phyloP scores from a whole-genome alignment of 805 yeast species.

The Yamadazyma nakazawae region DNA sequence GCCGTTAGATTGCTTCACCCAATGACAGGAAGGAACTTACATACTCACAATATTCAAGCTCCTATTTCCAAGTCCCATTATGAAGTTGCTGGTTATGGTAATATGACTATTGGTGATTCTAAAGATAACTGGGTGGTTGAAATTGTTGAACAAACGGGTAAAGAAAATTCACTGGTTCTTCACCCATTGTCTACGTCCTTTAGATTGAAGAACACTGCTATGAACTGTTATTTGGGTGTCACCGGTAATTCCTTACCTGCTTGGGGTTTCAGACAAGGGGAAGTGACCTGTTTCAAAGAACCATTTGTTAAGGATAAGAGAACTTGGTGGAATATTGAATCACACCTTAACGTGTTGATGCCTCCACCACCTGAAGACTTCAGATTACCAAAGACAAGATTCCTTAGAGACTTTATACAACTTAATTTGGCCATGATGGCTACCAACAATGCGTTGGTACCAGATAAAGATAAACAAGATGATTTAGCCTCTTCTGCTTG shows the following conservation, averaged over 20 bases:
- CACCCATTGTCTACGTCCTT: constrained; percentile 85
- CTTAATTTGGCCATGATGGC: constrained; percentile 81
- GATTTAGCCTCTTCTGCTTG: constrained; percentile 72
- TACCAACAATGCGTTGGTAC: constrained; percentile 76
- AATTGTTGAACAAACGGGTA: constrained; percentile 55
- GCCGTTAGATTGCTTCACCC: constrained; percentile 60
- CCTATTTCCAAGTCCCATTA: constrained; percentile 52
- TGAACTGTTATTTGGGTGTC: constrained; percentile 84
- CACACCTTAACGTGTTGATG: constrained; percentile 56
- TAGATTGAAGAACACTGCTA: constrained; percentile 61
- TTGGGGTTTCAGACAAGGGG: constrained; percentile 99
- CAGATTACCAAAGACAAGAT: constrained; percentile 69
- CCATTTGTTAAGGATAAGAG: constrained; percentile 74
- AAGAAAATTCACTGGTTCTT: constrained; percentile 50
- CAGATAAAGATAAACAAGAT: constrained; percentile 69
- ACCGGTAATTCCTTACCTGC: constrained; percentile 80
- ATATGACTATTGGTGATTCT: constrained; percentile 57
- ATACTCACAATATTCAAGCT: constrained; percentile 64
- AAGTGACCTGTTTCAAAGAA: constrained; percentile 73
- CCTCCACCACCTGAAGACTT: constrained; percentile 60
- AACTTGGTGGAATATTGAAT: constrained; percentile 87
- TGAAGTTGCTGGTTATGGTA: constrained; percentile 77
- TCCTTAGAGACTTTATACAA: constrained; percentile 66
- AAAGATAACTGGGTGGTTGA: constrained; percentile 80
- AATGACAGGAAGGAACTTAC: constrained; percentile 61